These are phyloP conservation scores for Paraphaeosphaeria minitans DNA, from an alignment of 2,329 filamentous ascomycete genomes.

Conservation along the genomic window DNA sequence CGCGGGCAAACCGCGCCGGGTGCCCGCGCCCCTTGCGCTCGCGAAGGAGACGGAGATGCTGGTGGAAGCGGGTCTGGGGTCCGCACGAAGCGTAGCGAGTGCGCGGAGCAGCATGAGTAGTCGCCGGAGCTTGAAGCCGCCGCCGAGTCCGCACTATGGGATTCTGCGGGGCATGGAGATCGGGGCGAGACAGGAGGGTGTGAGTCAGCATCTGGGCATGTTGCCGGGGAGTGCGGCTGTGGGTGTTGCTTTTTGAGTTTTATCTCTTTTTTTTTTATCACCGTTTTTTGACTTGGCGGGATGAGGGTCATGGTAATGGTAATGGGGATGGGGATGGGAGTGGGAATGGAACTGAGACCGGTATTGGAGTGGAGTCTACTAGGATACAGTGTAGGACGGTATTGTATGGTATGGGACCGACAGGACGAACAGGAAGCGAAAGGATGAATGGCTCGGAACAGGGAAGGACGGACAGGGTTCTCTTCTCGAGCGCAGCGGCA, in stretches of 20 bases:
- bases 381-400: neutral
- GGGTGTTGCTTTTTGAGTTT: constrained; percentile 41
- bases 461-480: constrained; percentile 2
- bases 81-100: constrained; percentile 21
- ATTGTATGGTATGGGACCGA: neutral
- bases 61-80: constrained; percentile 23
- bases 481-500: constrained; percentile 12
- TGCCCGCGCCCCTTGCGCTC: constrained; percentile 36
- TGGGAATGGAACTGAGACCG: neutral
- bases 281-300: too few relatives aligned
- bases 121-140: constrained; percentile 30
- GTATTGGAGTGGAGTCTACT: too few relatives aligned
- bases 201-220: constrained; percentile 15
- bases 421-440: neutral
- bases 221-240: constrained; percentile 29
- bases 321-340: neutral
- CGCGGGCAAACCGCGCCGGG: constrained; percentile 29
- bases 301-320: neutral
- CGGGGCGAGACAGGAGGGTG: constrained; percentile 16
- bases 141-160: constrained; percentile 32
- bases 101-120: constrained; percentile 5
- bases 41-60: constrained; percentile 32
- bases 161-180: constrained; percentile 42
- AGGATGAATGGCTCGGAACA: neutral
- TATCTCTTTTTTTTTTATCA: too few relatives aligned